These are phyloP conservation scores for Endoconidiophora polonica DNA, from an alignment of 2,329 filamentous ascomycete genomes.

Conservation along the genomic window DNA sequence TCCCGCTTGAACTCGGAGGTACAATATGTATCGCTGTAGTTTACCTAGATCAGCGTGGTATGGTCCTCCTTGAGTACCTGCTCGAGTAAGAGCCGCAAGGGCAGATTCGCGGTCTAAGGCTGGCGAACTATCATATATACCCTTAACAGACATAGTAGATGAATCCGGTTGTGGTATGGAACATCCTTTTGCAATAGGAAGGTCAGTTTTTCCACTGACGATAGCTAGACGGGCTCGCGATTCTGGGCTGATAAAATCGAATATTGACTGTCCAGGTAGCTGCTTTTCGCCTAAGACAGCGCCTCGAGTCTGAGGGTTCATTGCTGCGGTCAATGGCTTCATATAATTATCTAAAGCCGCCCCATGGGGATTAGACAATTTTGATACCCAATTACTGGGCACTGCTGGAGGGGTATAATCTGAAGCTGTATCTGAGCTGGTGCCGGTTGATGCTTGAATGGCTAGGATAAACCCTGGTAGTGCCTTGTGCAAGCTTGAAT, in stretches of 20 bases:
- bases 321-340: not conserved
- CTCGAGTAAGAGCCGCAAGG: conserved; percentile 49
- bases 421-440: not conserved
- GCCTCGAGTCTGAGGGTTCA: not conserved
- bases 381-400: conserved; percentile 3
- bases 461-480: conserved; percentile 7
- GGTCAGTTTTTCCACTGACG: conserved; percentile 56
- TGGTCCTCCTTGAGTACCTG: conserved; percentile 50
- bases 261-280: conserved; percentile 83
- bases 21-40: conserved; percentile 61
- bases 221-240: conserved; percentile 61
- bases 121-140: conserved; percentile 34
- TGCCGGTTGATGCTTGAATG: not conserved
- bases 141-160: conserved; percentile 39
- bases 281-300: conserved; percentile 49
- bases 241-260: conserved; percentile 72
- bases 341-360: too few relatives aligned
- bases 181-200: conserved; percentile 66
- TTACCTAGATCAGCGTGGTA: conserved; percentile 74
- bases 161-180: conserved; percentile 42
- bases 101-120: conserved; percentile 50
- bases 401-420: conserved; percentile 5
- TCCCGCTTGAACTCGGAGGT: conserved; percentile 42
- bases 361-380: not conserved
- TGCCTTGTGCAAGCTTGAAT: not conserved